Percentiles rank a stretch among this genome's conserved stretches.
Conservation (phyloP, 768 basidiomycete genomes). For the Collybia nuda region DNA sequence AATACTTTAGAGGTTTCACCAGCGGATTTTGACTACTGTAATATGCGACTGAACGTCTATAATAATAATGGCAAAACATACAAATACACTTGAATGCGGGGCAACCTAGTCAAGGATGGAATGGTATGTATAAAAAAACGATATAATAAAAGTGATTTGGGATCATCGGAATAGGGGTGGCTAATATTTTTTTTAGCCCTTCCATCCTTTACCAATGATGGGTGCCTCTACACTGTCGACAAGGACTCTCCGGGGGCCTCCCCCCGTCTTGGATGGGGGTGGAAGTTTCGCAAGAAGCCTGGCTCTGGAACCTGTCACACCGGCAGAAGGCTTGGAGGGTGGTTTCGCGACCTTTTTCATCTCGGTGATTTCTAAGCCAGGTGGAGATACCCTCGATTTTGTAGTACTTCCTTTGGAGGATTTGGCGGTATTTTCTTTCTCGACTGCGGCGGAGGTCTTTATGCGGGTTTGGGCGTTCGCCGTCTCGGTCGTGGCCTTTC, state of each 20-base stretch:
- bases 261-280: conserved; percentile 21
- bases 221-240: conserved; percentile 69
- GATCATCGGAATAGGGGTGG: too few species aligned
- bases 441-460: conserved; percentile 18
- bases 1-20: conserved; percentile 52
- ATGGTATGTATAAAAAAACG: too few species aligned
- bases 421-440: conserved; percentile 36
- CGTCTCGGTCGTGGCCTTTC: conserved; percentile 30
- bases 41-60: too few species aligned
- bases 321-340: conserved; percentile 14
- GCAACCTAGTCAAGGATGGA: background rate
- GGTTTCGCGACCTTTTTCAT: conserved; percentile 19
- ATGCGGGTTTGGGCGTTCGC: conserved; percentile 29
- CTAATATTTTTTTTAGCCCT: conserved; percentile 31
- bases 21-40: background rate
- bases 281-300: conserved; percentile 29
- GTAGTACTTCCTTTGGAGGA: conserved; percentile 11
- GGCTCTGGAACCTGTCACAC: conserved; percentile 17
- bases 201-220: conserved; percentile 45
- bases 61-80: background rate
- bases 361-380: conserved; percentile 8
- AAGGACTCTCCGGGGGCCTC: conserved; percentile 64
- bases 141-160: too few species aligned
- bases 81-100: background rate
- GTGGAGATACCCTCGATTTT: conserved; percentile 22